Base-by-base conservation (phyloP, 352 stramenopile genomes). In the Phytopythium sindhum region DNA sequence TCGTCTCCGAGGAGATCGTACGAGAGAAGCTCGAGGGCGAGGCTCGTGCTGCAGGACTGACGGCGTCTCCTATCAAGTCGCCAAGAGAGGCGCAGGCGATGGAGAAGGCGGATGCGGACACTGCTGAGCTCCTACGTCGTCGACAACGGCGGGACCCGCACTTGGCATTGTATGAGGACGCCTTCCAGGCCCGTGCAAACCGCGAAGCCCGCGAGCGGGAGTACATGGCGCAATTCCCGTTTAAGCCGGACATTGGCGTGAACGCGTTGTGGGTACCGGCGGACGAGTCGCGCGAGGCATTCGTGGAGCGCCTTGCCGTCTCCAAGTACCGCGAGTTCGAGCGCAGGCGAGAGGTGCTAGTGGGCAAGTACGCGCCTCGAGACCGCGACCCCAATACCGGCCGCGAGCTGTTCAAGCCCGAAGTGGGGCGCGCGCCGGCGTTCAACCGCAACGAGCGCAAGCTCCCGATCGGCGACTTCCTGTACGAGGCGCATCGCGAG, bases 211-310 rank as follows among this genome's bases (percentile, higher is more conserved):
- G 69, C 7, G 83, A 91, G 44, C 61, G 81, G 19, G 76, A 78
- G 59, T 83, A 90, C 59, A 57, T 86, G 23, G 75, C 72, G 45
- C 81, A 90, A 67, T 91, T 85, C 66, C 60, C 85, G 15, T 90
- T 92, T 73, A 90, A 90, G 61, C 85, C 85, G 23, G 72, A 93
- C 61, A 92, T 93, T 57, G 85, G 85, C 17, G 75, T 92, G 12
- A 91, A 91, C 57, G 61, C 80, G 29, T 66, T 90, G 1, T 92
- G 84, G 84, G 69, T 75, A 44, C 71, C 65, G 14, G 51, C 62
- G 8, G 64, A 78, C 28, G 64, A 70, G 17, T 75, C 70, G 14
- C 65, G 77, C 15, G 78, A 71, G 1, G 83, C 86, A 58, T 75
- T 93, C 52, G 81, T 91, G 14, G 69, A 91, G 60, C 76, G 81